These are phyloP conservation scores for Chlorella sp. DNA, from an alignment of 139 green algal species.

Conservation along the genomic window DNA sequence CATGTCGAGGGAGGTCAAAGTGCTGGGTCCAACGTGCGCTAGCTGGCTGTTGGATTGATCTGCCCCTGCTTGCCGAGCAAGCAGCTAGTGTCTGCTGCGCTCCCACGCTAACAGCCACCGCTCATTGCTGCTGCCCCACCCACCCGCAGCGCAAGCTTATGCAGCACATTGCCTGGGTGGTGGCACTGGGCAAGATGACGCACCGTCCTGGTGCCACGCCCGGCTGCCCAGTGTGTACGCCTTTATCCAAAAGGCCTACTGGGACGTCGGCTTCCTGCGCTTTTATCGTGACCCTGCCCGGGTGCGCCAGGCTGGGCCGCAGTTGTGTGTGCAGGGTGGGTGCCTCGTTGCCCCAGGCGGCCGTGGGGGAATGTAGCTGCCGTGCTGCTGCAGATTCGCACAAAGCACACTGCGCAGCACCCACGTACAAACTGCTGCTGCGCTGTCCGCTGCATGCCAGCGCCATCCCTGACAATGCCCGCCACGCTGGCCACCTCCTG, in stretches of 20 bases:
- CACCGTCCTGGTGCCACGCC: slow-evolving; percentile 68
- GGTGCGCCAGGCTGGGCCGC: slow-evolving; percentile 54
- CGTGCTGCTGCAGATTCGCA: no score
- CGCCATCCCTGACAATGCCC: no score
- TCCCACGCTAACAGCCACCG: slow-evolving; percentile 14
- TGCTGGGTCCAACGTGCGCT: no score
- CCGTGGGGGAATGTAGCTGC: no score
- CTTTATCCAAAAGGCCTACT: slow-evolving; percentile 89
- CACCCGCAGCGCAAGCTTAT: slow-evolving; percentile 7
- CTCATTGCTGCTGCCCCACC: background rate
- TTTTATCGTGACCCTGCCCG: slow-evolving; percentile 73
- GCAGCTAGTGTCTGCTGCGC: background rate
- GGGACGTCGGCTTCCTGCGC: slow-evolving; percentile 79
- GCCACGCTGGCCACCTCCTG: background rate
- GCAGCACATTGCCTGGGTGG: background rate
- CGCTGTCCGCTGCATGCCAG: background rate
- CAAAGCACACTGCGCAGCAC: no score
- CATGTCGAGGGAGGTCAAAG: background rate
- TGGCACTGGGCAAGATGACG: background rate
- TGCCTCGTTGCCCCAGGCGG: no score
- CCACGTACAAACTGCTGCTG: no score
- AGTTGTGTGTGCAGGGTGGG: no score
- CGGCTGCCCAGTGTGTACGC: slow-evolving; percentile 74
- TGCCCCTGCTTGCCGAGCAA: background rate
- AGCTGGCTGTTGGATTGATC: no score